phyloP scores from a whole-genome alignment of 2,329 filamentous ascomycete species.

The Trichoderma sp. region DNA sequence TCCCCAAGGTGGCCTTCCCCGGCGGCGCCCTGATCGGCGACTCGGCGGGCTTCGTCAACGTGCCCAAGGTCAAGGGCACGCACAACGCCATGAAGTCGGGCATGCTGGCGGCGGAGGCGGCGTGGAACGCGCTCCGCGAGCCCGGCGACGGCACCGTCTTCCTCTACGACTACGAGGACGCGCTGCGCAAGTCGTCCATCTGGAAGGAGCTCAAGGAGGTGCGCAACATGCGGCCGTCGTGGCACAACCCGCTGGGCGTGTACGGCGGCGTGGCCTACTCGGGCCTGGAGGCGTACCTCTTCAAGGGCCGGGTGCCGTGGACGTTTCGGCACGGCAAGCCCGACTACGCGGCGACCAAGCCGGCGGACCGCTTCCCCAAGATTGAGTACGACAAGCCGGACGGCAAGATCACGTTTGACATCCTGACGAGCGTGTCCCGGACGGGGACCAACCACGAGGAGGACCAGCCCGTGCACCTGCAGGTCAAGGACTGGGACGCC shows the following conservation, averaged over 20 bases:
- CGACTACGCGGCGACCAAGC: conserved; percentile 78
- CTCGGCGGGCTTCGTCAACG: conserved; percentile 93
- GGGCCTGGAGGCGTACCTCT: conserved; percentile 83
- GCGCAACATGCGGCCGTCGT: conserved; percentile 95
- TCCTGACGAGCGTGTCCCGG: conserved; percentile 89
- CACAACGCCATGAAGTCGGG: conserved; percentile 98
- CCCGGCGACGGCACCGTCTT: conserved; percentile 72
- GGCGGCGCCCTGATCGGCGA: conserved; percentile 95
- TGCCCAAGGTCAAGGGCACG: conserved; percentile 97
- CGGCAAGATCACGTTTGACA: conserved; percentile 92
- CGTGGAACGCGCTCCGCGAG: conserved; percentile 71
- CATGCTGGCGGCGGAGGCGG: conserved; percentile 92
- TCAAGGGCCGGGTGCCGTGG: conserved; percentile 87
- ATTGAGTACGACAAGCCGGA: conserved; percentile 98
- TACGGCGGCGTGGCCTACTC: conserved; percentile 93
- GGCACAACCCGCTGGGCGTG: conserved; percentile 82
- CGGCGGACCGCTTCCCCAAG: conserved; percentile 76
- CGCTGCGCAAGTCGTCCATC: conserved; percentile 80
- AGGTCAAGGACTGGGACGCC: conserved; percentile 92
- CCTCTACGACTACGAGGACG: conserved; percentile 90
- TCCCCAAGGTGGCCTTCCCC: conserved; percentile 95
- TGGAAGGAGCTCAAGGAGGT: conserved; percentile 95
- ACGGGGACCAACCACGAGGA: conserved; percentile 99
- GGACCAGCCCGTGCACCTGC: conserved; percentile 94
- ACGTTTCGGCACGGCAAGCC: conserved; percentile 81